These are phyloP conservation scores for Ustilago esculenta DNA, from an alignment of 1,284 basidiomycete genomes.

Conservation along the genomic window DNA sequence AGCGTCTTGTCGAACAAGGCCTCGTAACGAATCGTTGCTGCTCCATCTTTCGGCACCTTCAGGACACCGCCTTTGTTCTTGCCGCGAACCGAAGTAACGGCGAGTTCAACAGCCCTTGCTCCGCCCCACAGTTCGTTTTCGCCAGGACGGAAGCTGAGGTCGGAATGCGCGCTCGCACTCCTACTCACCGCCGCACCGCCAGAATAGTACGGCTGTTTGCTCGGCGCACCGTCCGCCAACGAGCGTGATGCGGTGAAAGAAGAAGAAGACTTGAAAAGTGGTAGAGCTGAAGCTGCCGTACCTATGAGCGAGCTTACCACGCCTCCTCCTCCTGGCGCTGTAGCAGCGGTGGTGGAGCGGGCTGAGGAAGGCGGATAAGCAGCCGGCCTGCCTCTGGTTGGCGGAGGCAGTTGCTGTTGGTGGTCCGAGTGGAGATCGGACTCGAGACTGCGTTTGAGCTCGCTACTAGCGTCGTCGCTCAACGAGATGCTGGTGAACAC, in stretches of 20 bases:
- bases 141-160: neutral
- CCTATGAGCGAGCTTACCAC: slow-evolving; percentile 29
- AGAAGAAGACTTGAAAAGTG: slow-evolving; percentile 15
- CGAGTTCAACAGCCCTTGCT: slow-evolving; percentile 18
- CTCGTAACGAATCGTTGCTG: slow-evolving; percentile 23
- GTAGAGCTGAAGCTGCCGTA: slow-evolving; percentile 17
- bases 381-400: slow-evolving; percentile 2
- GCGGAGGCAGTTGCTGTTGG: slow-evolving; percentile 7
- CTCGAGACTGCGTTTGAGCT: slow-evolving; percentile 30
- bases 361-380: neutral
- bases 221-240: slow-evolving; percentile 39
- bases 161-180: slow-evolving; percentile 17
- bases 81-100: neutral
- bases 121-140: slow-evolving; percentile 12
- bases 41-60: slow-evolving; percentile 19
- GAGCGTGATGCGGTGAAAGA: neutral
- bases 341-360: neutral
- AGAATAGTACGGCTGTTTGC: slow-evolving; percentile 12
- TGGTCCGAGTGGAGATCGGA: slow-evolving; percentile 18
- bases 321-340: neutral
- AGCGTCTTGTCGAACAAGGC: slow-evolving; percentile 16
- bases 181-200: slow-evolving; percentile 14
- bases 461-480: slow-evolving; percentile 26
- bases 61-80: neutral
- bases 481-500: slow-evolving; percentile 42